These are phyloP conservation scores for Coniochaeta sp. DNA, from an alignment of 2,329 filamentous ascomycete species.

Conservation along the genomic window DNA sequence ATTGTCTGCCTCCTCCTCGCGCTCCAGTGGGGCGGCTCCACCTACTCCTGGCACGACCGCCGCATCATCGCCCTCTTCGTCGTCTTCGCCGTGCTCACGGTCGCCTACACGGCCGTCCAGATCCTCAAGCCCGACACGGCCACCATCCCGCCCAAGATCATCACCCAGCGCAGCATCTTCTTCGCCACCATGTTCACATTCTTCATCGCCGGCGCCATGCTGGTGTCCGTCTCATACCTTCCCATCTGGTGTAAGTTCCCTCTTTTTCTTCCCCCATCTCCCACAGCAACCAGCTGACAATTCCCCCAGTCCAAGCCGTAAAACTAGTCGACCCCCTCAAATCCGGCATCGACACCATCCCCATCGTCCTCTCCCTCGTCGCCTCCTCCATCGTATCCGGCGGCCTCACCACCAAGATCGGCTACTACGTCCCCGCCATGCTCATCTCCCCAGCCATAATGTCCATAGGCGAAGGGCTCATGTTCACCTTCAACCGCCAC, in stretches of 20 bases:
- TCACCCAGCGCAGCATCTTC: conserved; percentile 48
- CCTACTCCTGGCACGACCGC: conserved; percentile 44
- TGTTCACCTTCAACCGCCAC: conserved; percentile 45
- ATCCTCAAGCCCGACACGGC: conserved; percentile 46
- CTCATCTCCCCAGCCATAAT: conserved; percentile 41
- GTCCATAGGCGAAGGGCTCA: conserved; percentile 46
- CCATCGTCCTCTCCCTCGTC: conserved; percentile 48
- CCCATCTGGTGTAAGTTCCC: conserved; percentile 45
- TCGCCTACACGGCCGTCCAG: conserved; percentile 45
- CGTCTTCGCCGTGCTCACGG: conserved; percentile 37
- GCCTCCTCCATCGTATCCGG: conserved; percentile 43
- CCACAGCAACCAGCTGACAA: no score
- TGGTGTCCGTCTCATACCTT: conserved; percentile 47
- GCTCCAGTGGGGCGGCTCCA: conserved; percentile 55
- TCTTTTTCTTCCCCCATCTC: conserved; percentile 7
- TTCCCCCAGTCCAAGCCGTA: conserved; percentile 43
- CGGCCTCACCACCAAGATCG: conserved; percentile 40
- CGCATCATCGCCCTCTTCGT: conserved; percentile 47
- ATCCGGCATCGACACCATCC: conserved; percentile 51
- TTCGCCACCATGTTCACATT: conserved; percentile 38
- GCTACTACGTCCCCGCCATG: conserved; percentile 56
- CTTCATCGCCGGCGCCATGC: conserved; percentile 42
- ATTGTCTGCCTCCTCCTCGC: conserved; percentile 55
- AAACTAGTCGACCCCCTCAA: conserved; percentile 43
- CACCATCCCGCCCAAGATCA: conserved; percentile 47